These are phyloP conservation scores for Phytophthora pini DNA, from an alignment of 352 stramenopile species.

Conservation along the genomic window DNA sequence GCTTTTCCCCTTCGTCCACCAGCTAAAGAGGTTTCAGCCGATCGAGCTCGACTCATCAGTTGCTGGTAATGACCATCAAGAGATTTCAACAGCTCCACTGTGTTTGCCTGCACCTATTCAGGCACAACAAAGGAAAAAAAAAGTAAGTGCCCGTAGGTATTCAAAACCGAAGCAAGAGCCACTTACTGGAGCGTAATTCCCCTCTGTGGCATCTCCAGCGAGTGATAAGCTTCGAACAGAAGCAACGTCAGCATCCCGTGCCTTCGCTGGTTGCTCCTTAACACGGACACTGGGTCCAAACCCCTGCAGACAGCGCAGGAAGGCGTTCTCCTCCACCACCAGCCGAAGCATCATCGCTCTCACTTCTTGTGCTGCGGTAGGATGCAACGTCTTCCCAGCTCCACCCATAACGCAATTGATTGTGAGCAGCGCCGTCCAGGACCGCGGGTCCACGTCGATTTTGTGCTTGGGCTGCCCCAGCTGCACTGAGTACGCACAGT, in stretches of 20 bases:
- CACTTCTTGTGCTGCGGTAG: conserved; percentile 41
- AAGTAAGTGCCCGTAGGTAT: not conserved
- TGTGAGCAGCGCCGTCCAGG: conserved; percentile 50
- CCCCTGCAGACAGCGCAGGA: conserved; percentile 65
- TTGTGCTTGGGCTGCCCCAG: conserved; percentile 65
- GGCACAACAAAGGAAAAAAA: conserved; percentile 2
- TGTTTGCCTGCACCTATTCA: conserved; percentile 29
- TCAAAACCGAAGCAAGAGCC: not conserved
- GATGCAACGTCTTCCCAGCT: conserved; percentile 27
- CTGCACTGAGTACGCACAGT: conserved; percentile 70
- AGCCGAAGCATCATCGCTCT: conserved; percentile 57
- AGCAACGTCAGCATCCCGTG: not conserved
- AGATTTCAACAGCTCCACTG: conserved; percentile 24
- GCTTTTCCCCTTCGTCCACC: conserved; percentile 7
- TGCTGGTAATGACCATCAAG: conserved; percentile 36
- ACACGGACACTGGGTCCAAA: conserved; percentile 35
- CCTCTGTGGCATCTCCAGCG: conserved; percentile 1
- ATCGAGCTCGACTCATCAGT: conserved; percentile 23
- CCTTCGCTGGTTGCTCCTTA: conserved; percentile 2
- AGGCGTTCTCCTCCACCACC: conserved; percentile 60
- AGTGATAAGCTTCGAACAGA: conserved; percentile 2
- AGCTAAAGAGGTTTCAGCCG: conserved; percentile 5
- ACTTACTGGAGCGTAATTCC: conserved; percentile 26
- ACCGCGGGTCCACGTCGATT: conserved; percentile 57
- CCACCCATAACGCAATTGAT: conserved; percentile 44